Evolutionary conservation across 140 eudicot species (phyloP), one percentile per base, ranked within the genome.

Genomic region (Senecio squalidus): DNA sequence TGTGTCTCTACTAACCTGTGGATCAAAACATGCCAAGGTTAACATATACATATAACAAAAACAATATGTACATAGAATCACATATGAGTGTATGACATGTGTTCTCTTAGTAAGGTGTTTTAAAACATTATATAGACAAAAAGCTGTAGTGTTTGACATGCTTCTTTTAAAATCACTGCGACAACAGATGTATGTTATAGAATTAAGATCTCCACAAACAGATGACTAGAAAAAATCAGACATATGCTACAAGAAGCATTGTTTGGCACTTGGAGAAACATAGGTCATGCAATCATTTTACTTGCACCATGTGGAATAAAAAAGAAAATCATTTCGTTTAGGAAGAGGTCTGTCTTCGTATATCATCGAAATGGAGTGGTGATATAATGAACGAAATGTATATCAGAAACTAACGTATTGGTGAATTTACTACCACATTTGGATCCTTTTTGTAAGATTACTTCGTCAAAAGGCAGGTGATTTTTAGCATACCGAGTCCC

Each of bases 1-100:
- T 92, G 99, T 14, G 89, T 92, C 84, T 92, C 99, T 75, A 92
- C 99, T 77, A 92, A 82, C 85, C 99, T 92, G 99, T 64, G 30
- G 60, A 79, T 59, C n/a, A 36, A 27, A 59, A 61, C 55, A 24
- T 30, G 23, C 18, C 22, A 16, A 38, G 45, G 50, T 62, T 44
- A 68, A 63, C 58, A 40, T 56, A 6, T 67, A 22, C 36, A 18
- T 43, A 17, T 48, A 33, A 50, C 39, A 68, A 44, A 17, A 33
- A 39, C 13, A 4, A 21, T 21, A 43, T 50, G 29, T 9, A 31
- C n/a, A 58, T 34, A 57, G 29, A 44, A 56, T 22, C 64, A 64
- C 30, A 16, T 33, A 29, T n/a, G n/a, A n/a, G n/a, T n/a, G n/a
- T n/a, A n/a, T 41, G 46, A 6, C 8, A 48, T 11, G 9, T 45